These are phyloP conservation scores for Epichloe uncinata DNA, from an alignment of 2,329 filamentous ascomycete genomes.

Conservation along the genomic window DNA sequence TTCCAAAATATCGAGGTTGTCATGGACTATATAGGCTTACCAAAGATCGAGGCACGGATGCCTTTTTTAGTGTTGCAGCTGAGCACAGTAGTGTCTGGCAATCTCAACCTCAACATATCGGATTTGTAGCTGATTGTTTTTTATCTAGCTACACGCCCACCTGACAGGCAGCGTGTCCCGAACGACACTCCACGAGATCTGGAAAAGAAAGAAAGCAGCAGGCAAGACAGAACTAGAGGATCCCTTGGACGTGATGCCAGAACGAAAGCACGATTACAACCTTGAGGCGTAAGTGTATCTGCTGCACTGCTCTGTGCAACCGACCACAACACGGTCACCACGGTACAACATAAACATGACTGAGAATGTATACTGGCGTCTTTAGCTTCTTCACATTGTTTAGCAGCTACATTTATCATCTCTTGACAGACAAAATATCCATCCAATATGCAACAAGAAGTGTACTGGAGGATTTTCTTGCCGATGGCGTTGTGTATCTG, in stretches of 20 bases:
- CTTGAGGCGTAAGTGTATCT: conserved; percentile 45
- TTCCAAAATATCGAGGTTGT: background rate
- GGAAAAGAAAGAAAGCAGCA: conserved; percentile 44
- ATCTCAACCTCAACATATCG: background rate
- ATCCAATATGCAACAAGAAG: conserved; percentile 48
- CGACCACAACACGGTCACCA: background rate
- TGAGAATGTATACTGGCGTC: background rate
- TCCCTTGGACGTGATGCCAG: conserved; percentile 54
- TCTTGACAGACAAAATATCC: conserved; percentile 50
- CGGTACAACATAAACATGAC: background rate
- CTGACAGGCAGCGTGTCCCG: conserved; percentile 67
- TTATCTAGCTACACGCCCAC: conserved; percentile 59
- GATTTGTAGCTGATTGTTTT: background rate
- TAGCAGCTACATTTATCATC: conserved; percentile 64
- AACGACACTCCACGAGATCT: conserved; percentile 60
- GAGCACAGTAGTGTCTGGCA: background rate
- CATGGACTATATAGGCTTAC: conserved; percentile 35
- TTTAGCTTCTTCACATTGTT: conserved; percentile 65
- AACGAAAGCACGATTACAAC: conserved; percentile 58
- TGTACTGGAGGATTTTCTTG: conserved; percentile 52
- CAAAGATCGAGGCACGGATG: conserved; percentile 39
- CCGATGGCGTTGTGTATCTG: conserved; percentile 62
- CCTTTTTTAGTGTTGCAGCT: background rate
- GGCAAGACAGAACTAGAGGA: conserved; percentile 47
- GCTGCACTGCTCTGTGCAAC: background rate